A percentile compares a stretch with the other conserved stretches of the same genome.
phyloP scores from a whole-genome alignment of 2,329 filamentous ascomycete genomes.

The Colletotrichum tofieldiae region DNA sequence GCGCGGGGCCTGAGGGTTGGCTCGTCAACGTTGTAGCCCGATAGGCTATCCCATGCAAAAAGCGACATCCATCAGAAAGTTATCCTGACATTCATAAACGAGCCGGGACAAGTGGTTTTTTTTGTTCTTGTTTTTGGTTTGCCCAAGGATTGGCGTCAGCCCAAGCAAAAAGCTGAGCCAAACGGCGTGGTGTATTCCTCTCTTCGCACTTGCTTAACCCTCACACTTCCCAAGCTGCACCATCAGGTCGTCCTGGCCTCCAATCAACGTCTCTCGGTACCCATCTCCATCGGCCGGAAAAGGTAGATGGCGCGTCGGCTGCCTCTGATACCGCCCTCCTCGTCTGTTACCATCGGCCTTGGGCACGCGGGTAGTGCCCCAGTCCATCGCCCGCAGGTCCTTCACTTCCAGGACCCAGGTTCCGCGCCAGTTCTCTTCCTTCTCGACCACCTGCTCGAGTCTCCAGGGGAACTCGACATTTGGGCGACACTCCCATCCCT shows the following conservation, averaged over 20 bases:
- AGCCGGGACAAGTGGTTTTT: not conserved
- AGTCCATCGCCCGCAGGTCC: slow-evolving; percentile 44
- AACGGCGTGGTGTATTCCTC: not conserved
- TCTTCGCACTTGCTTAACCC: not conserved
- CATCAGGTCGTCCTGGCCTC: slow-evolving; percentile 46
- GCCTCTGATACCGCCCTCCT: slow-evolving; percentile 39
- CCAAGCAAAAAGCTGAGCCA: too few relatives aligned
- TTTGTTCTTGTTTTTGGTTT: not conserved
- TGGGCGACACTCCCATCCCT: slow-evolving; percentile 19
- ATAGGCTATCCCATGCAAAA: slow-evolving; percentile 9
- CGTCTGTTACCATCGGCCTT: slow-evolving; percentile 12
- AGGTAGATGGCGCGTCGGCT: slow-evolving; percentile 43
- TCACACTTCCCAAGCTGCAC: slow-evolving; percentile 41
- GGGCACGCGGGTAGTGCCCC: slow-evolving; percentile 37
- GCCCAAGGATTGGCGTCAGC: not conserved
- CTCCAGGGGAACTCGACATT: slow-evolving; percentile 43
- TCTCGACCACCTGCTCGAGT: slow-evolving; percentile 38
- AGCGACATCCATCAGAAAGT: not conserved
- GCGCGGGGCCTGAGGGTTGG: not conserved
- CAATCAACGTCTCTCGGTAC: slow-evolving; percentile 22
- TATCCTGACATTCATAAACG: not conserved
- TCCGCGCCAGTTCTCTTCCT: slow-evolving; percentile 46
- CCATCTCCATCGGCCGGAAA: slow-evolving; percentile 27
- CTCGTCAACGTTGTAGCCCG: slow-evolving; percentile 13
- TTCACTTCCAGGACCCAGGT: slow-evolving; percentile 46